Base-by-base conservation (phyloP, 805 yeast genomes). In the Candida mattraensis region DNA sequence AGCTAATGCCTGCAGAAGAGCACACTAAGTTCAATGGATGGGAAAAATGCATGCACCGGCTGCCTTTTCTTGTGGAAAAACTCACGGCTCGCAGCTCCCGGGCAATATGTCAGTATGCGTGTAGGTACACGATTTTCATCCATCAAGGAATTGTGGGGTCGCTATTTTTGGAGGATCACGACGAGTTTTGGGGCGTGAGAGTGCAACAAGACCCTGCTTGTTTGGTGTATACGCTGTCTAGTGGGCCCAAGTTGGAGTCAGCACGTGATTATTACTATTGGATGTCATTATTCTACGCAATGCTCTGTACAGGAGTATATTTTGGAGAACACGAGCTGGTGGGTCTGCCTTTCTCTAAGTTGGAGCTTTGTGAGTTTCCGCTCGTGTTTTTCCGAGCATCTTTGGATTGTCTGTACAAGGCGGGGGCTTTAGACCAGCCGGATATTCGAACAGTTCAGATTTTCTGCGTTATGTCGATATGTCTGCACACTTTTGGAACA, bases 371-470 rank as follows among this genome's bases (percentile, higher is more conserved):
- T 10, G 46, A 44, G 9, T 39, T 44, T 14, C 50, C 55, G 3
- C 34, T 30, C 9, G 42, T 48, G 11, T 41, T 51, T 9, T 50
- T 51, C 28, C 23, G 45, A 10, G 52, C 54, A 3, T 50, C 58
- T 6, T 28, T 51, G 13, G 53, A 48, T 12, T 45, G 51, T 14
- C 33, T 50, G 3, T 40, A 42, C 28, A 42, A 37, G 24, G 54
- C 58, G 0, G 49, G 45, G 3, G 49, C 50, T n/a, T 17, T 53
- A 17, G 53, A 50, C 24, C 39, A 35, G 5, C 51, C 56, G 2
- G 58, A 53, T 32, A 39, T 53, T 17, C 33, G 58, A 12, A 44
- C 47, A 7, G 40, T 53, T 20, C 56, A 53, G 28, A 36, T 53
- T 5, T 53, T 46, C 33, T 40, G 48, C 5, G 50, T 51, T 12